These are phyloP conservation scores for Solanum gracilifrons DNA, from an alignment of 257 asterid species.

Conservation along the genomic window DNA sequence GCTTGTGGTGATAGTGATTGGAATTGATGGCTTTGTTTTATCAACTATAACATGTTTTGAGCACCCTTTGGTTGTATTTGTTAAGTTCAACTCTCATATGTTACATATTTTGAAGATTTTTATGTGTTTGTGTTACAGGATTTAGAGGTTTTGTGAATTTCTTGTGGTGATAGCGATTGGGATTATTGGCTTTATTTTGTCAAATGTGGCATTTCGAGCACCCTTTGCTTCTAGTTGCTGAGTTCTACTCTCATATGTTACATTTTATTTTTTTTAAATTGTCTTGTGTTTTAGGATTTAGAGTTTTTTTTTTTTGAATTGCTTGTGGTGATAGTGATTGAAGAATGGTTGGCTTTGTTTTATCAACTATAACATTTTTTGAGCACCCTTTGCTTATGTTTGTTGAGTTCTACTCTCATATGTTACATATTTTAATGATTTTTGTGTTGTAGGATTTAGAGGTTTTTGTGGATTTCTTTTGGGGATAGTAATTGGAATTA, in stretches of 20 bases:
- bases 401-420: background rate
- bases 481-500: background rate
- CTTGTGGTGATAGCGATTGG: background rate
- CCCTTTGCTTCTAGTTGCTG: background rate
- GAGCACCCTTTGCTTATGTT: background rate
- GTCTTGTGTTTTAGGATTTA: background rate
- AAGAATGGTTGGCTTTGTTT: background rate
- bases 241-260: background rate
- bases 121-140: background rate
- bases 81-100: background rate
- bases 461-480: background rate
- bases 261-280: background rate
- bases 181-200: background rate
- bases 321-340: background rate
- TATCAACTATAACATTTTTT: background rate
- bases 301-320: background rate
- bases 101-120: background rate
- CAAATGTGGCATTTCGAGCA: background rate
- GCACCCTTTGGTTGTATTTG: background rate
- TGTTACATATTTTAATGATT: background rate
- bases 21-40: background rate
- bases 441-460: background rate
- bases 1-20: background rate
- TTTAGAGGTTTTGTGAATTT: background rate
- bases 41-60: background rate